phyloP scores from a whole-genome alignment of 2,329 filamentous ascomycete species.

The Arthrobotrys musiformis region DNA sequence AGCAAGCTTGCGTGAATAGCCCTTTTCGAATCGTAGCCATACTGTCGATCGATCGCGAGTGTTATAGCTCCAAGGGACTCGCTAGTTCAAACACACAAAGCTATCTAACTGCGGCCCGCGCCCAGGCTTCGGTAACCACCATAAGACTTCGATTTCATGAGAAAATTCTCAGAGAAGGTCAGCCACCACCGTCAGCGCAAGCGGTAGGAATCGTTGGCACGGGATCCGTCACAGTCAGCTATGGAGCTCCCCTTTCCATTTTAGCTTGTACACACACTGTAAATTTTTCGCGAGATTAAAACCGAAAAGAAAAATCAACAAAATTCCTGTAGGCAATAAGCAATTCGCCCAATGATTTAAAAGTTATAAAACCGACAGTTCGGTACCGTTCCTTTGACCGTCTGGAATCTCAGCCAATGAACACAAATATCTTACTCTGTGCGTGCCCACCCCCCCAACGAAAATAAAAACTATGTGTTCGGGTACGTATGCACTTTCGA shows the following conservation, averaged over 20 bases:
- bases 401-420: background rate
- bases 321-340: background rate
- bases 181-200: background rate
- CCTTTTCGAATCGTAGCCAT: too few species aligned
- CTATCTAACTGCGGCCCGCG: background rate
- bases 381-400: conserved; percentile 8
- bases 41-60: too few species aligned
- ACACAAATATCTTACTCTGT: background rate
- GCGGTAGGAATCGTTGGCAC: background rate
- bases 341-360: background rate
- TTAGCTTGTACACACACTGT: background rate
- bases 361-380: conserved; percentile 27
- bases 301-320: too few species aligned
- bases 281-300: too few species aligned
- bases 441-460: background rate
- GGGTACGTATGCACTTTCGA: background rate
- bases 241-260: background rate
- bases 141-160: background rate
- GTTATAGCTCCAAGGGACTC: too few species aligned
- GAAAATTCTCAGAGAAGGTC: background rate
- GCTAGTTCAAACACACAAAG: background rate
- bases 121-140: background rate
- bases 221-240: background rate
- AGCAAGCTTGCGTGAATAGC: too few species aligned
- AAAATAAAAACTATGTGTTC: background rate